Conservation (phyloP, 192 early-diverging fungal species). For the Spizellomyces sp. region DNA sequence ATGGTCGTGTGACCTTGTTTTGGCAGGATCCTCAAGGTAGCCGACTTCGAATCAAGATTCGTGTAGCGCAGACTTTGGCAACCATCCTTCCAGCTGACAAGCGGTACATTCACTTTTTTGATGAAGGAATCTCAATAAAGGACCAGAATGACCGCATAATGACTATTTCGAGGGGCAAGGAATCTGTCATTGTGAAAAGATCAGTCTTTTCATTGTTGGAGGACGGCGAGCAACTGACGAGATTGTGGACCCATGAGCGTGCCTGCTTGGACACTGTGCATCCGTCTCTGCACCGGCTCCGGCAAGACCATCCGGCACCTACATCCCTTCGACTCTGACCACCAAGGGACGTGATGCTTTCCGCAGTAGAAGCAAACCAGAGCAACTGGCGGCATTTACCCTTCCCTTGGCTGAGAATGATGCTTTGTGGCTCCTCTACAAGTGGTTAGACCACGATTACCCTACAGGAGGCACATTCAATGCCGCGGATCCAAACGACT, state of each 20-base stretch:
- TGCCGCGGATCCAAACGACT: background rate
- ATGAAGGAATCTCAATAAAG: background rate
- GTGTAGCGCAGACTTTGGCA: background rate
- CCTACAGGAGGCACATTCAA: conserved; percentile 12
- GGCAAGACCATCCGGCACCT: background rate
- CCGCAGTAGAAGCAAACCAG: background rate
- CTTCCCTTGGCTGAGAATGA: conserved; percentile 1
- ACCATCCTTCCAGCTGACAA: background rate
- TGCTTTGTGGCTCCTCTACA: conserved; percentile 10
- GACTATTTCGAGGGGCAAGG: background rate
- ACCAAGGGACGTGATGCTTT: conserved; percentile 9
- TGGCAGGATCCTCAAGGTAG: background rate
- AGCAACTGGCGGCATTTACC: background rate
- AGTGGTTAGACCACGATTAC: conserved; percentile 12
- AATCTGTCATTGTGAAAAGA: background rate
- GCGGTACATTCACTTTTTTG: background rate
- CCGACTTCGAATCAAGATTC: background rate
- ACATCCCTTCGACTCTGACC: background rate
- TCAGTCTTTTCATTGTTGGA: background rate
- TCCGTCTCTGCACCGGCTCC: background rate
- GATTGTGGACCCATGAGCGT: background rate
- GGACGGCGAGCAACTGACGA: background rate
- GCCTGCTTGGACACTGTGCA: background rate
- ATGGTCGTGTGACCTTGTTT: background rate
- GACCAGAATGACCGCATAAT: background rate